Conservation (phyloP, 345 rosid species). For the Rhodomyrtus tomentosa region DNA sequence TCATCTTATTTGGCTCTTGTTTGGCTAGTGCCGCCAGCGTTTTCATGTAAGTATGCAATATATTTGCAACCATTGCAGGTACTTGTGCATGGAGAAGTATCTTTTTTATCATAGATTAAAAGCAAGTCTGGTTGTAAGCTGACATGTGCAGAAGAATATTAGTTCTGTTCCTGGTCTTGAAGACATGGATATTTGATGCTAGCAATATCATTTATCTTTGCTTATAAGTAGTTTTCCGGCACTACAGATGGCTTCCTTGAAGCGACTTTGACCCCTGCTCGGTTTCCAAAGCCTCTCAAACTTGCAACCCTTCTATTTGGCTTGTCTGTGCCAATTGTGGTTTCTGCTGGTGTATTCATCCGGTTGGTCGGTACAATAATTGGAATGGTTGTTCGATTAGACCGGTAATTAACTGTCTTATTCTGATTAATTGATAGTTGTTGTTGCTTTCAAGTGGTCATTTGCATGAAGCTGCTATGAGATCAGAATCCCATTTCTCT, state of each 20-base stretch:
- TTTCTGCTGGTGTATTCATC: constrained; percentile 64
- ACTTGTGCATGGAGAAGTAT: background rate
- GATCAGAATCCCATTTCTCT: background rate
- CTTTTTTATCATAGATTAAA: background rate
- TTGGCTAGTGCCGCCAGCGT: constrained; percentile 92
- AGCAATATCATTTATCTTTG: background rate
- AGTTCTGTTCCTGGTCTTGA: background rate
- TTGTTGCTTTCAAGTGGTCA: background rate
- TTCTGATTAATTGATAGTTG: background rate
- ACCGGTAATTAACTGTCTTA: constrained; percentile 34
- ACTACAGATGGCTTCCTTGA: constrained; percentile 84
- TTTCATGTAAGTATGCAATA: constrained; percentile 65
- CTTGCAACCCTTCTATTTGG: constrained; percentile 74
- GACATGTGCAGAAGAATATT: background rate
- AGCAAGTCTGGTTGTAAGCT: background rate
- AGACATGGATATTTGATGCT: background rate
- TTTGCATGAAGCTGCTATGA: background rate
- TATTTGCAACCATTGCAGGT: background rate
- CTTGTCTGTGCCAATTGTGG: constrained; percentile 55
- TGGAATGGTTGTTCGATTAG: constrained; percentile 63
- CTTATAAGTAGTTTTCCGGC: background rate
- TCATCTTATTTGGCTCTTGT: constrained; percentile 74
- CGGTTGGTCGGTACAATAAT: constrained; percentile 35
- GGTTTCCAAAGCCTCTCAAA: constrained; percentile 86
- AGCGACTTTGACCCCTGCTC: constrained; percentile 78